Base-by-base conservation (phyloP, 2,329 filamentous ascomycete species). In the Aureobasidium sp. region DNA sequence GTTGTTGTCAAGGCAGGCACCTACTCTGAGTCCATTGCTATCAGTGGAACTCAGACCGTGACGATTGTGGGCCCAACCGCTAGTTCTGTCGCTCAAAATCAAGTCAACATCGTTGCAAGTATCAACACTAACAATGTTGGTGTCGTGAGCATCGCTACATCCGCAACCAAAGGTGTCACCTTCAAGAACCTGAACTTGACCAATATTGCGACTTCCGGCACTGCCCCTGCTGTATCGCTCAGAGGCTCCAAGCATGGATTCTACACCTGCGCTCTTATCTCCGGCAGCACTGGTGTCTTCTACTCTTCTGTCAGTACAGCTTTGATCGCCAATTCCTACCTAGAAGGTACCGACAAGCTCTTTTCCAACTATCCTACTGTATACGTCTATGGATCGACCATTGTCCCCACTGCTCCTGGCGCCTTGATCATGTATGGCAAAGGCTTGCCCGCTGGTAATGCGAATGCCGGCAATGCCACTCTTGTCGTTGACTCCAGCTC, bases 1-100 rank as follows among this genome's bases (percentile, higher is more conserved):
- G 75, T 80, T 1, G 72, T 74, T 13, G 70, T 79, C 19, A 70
- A 74, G 5, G 71, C 75, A 1, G 78, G 77, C 15, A 78, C 75
- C 0, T 80, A 79, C 61, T 72, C 71, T 7, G 76, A 79, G 58
- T 68, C 70, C 7, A 67, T 79, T 25, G 70, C 70, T 0, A 69
- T 80, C 4, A 64, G 68, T 9, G 76, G 72, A 2, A 76, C 74
- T 0, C 71, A 73, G 1, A 68, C 75, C 0, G 73, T 79, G 11
- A 77, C 77, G 0, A 68, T 80, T 15, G 62, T 75, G 13, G 77
- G 75, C 0, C 63, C 69, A 0, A 67, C 66, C 7, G 57, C 66
- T 27, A 65, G 61, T 42, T 71, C 70, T 57, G 75, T 72, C 61
- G 68, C 69, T 8, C 64, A 71, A 35, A 77, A 77, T 50, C 64